phyloP scores from a whole-genome alignment of 805 yeast species.

The Ascoidea rubescens region DNA sequence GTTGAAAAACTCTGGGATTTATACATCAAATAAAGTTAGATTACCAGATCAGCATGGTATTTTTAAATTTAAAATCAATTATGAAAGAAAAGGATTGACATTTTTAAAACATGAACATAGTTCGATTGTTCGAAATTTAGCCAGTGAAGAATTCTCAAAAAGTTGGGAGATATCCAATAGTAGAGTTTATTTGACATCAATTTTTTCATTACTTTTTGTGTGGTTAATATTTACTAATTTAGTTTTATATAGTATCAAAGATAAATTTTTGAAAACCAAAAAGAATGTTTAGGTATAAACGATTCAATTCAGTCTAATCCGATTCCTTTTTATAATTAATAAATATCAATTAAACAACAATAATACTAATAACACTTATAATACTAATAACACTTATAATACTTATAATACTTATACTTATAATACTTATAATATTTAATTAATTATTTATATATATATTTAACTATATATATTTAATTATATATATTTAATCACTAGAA shows the following conservation, averaged over 20 bases:
- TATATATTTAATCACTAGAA: no score
- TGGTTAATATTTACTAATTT: conserved; percentile 71
- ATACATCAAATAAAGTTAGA: conserved; percentile 29
- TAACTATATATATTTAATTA: no score
- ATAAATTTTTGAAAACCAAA: background rate
- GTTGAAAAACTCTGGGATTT: no score
- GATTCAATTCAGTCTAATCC: no score
- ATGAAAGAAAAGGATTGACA: conserved; percentile 63
- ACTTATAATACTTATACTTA: no score
- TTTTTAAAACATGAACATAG: conserved; percentile 51
- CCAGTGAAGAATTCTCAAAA: conserved; percentile 89
- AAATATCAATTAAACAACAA: no score
- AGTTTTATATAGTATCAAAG: conserved; percentile 19
- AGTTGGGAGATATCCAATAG: conserved; percentile 89
- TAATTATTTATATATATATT: no score
- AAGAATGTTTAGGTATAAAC: no score
- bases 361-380: no score
- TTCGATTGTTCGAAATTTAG: conserved; percentile 83
- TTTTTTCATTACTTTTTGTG: conserved; percentile 50
- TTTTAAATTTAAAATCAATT: conserved; percentile 73
- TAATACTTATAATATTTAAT: no score
- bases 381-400: no score
- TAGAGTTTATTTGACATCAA: conserved; percentile 77
- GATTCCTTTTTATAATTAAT: no score
- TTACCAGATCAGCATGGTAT: conserved; percentile 96